phyloP scores from a whole-genome alignment of 345 rosid species.

The Eucalyptus sp. region DNA sequence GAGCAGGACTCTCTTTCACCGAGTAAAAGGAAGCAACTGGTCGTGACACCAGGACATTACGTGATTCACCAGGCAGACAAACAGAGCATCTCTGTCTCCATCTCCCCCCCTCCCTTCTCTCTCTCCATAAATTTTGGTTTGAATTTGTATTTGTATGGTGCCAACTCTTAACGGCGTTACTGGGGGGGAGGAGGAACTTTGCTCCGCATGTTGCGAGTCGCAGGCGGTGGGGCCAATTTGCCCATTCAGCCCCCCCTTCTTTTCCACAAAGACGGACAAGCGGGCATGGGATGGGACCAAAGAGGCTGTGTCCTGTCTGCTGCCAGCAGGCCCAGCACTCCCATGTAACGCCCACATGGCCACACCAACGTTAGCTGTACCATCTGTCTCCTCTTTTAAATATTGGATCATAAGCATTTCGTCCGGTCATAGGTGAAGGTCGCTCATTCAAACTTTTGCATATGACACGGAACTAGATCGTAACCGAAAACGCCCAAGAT shows the following conservation, averaged over 20 bases:
- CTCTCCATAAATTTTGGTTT: not conserved
- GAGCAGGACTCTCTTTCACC: not conserved
- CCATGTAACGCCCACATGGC: not conserved
- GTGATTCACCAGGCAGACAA: not conserved
- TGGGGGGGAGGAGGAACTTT: not conserved
- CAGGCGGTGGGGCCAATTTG: not conserved
- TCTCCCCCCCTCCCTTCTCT: not conserved
- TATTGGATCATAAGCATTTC: not conserved
- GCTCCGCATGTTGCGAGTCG: not conserved
- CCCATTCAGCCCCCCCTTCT: not conserved
- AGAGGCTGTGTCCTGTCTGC: not conserved
- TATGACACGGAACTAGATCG: not conserved
- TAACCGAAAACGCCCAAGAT: not conserved
- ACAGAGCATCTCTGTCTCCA: not conserved
- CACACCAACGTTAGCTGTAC: not conserved
- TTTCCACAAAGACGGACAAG: not conserved
- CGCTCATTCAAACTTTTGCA: not conserved
- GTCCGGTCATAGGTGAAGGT: not conserved
- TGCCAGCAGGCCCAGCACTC: not conserved
- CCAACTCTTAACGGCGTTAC: not conserved
- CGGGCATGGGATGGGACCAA: not conserved
- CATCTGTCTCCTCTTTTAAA: not conserved
- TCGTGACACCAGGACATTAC: not conserved
- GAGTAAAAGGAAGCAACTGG: not conserved
- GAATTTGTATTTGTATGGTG: not conserved